phyloP scores from a whole-genome alignment of 495 filamentous ascomycete genomes.

The Rostrohypoxylon terebratum region DNA sequence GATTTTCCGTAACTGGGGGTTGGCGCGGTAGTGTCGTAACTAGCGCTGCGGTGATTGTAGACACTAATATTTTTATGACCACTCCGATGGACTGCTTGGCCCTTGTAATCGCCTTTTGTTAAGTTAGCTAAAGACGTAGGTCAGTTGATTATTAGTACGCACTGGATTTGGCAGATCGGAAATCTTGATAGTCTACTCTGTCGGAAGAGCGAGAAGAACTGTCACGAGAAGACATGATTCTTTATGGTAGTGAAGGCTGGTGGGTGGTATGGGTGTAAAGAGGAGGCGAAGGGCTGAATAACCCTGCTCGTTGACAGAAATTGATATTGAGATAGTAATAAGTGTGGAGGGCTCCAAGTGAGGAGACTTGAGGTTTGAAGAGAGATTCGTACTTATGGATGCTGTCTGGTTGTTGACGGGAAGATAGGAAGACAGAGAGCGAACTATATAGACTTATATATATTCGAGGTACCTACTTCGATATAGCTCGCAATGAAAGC shows the following conservation, averaged over 20 bases:
- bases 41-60: slow-evolving; percentile 22
- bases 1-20: slow-evolving; percentile 8
- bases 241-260: neutral
- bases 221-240: slow-evolving; percentile 26
- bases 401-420: slow-evolving; percentile 16
- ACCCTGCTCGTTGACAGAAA: slow-evolving; percentile 12
- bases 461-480: slow-evolving; percentile 16
- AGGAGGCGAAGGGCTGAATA: slow-evolving; percentile 7
- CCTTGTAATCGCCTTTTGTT: slow-evolving; percentile 24
- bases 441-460: slow-evolving; percentile 20
- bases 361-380: slow-evolving; percentile 3
- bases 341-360: neutral
- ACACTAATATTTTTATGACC: slow-evolving; percentile 10
- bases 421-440: slow-evolving; percentile 7
- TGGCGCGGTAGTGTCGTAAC: slow-evolving; percentile 25
- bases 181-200: slow-evolving; percentile 5
- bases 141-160: neutral
- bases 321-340: neutral
- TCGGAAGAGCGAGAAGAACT: slow-evolving; percentile 19
- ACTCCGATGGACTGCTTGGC: slow-evolving; percentile 1
- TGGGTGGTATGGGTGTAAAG: neutral
- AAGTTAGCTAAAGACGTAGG: slow-evolving; percentile 16
- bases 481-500: slow-evolving; percentile 9
- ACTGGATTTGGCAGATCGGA: slow-evolving; percentile 22
- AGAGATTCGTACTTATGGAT: slow-evolving; percentile 4